These are phyloP conservation scores for Penicillium oxalicum DNA, from an alignment of 2,329 filamentous ascomycete genomes.

Conservation along the genomic window DNA sequence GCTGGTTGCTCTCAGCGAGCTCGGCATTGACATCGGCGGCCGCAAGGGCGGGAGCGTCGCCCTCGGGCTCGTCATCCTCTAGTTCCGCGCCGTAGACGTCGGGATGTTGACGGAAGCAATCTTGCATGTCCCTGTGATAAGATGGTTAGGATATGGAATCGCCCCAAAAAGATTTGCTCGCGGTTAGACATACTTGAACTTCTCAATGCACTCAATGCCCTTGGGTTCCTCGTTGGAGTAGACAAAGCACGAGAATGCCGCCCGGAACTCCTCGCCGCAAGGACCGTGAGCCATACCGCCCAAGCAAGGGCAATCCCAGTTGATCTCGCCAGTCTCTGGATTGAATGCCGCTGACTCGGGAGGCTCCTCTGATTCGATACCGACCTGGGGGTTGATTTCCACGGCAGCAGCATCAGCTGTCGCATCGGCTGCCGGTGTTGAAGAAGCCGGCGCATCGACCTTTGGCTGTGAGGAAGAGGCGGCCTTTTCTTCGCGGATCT, in stretches of 20 bases:
- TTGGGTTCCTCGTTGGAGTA: conserved; percentile 91
- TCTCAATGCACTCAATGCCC: conserved; percentile 95
- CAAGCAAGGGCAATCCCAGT: conserved; percentile 98
- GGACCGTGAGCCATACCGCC: conserved; percentile 96
- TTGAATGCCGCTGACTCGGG: conserved; percentile 90
- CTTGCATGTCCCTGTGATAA: conserved; percentile 75
- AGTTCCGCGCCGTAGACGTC: conserved; percentile 89
- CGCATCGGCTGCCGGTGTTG: conserved; percentile 6
- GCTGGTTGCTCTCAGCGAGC: conserved; percentile 37
- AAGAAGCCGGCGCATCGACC: conserved; percentile 5
- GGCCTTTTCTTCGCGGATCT: conserved; percentile 36
- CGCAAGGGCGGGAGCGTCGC: conserved; percentile 27
- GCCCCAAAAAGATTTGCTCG: neutral
- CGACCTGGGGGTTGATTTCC: conserved; percentile 1
- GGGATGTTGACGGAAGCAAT: conserved; percentile 88
- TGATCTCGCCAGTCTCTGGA: conserved; percentile 97
- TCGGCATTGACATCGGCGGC: conserved; percentile 20
- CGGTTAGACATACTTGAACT: conserved; percentile 73
- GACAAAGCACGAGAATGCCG: conserved; percentile 98
- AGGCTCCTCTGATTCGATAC: conserved; percentile 62
- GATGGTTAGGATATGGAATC: conserved; percentile 23
- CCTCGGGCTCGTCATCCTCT: conserved; percentile 54
- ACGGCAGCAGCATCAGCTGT: neutral
- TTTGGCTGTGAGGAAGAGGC: conserved; percentile 16
- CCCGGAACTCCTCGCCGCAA: conserved; percentile 91